Evolutionary conservation across 768 basidiomycete species (phyloP), one percentile per base, ranked within the genome.

Genomic region (Lentinula detonsa): DNA sequence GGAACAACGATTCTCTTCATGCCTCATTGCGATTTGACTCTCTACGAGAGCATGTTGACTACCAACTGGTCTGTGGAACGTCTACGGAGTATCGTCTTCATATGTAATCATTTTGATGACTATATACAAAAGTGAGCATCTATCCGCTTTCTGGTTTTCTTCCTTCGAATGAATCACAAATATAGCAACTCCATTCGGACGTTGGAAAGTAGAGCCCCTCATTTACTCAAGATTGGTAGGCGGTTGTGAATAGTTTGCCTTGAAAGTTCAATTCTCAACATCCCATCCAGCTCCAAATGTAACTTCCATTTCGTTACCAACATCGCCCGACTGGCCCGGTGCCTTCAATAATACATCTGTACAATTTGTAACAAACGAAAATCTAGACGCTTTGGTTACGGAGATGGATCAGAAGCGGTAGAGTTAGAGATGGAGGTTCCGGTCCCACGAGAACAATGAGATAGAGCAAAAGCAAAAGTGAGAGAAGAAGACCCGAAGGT

Each of bases 271-370:
- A 5, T 31, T 51, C 23, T 11, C 5, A 23, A 39, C 13, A n/a
- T 18, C 11, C 31, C 11, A 7, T 21, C 15, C 16, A 59, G 57
- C 57, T 8, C 34, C 57, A 8, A 48, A 34, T 8, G 11, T 50
- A 39, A 50, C 43, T n/a, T 34, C 57, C 2, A 28, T 6, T 13
- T 46, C 57, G 9, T 50, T 59, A 18, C 57, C 57, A 18, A 3
- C 28, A 34, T 59, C 45, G 16, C 45, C 57, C 11, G 57, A 59
- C 33, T 59, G 57, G 57, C 37, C 48, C 2, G 2, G 28, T 8
- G 57, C 57, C 13, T 59, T 59, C 28, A 59, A 59, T 31, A 48
- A 46, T 16, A 59, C 33, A 6, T 59, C 57, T 39, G 46, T 37
- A n/a, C 57, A 59, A 18, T 48, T 15, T 21, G 3, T 59, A 15